Evolutionary conservation across 441 rosid genomes (phyloP), one percentile per base, ranked within the genome.

Genomic region (Syzygium syzygioides): DNA sequence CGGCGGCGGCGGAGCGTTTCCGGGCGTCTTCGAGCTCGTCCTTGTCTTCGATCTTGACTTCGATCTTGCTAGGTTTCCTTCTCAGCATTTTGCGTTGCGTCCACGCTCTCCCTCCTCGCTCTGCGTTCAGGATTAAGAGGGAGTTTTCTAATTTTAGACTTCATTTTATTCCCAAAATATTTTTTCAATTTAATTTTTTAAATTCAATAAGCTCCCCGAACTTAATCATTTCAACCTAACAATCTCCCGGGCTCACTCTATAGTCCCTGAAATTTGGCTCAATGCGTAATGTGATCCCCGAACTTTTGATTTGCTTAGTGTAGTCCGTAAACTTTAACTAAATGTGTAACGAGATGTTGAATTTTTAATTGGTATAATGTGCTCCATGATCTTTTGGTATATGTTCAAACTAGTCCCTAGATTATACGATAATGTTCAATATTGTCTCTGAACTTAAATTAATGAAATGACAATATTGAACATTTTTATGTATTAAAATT

Each of bases 21-120:
- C 96, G 98, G 86, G 95, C 91, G 90, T 95, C 96, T 87, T 96
- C 95, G 87, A 98, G 94, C 87, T 97, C 99, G 80, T 95, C 96
- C 83, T 93, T 96, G 93, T 98, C 99, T 93, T 95, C 96, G 92
- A 96, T 93, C 89, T 92, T 90, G 90, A 97, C 95, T 90, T 98
- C 96, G 93, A 98, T 94, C 91, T 95, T 95, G 91, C 93, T 94
- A 12, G 98, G 95, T 88, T 95, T 95, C 92, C 98, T 95, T 88
- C 98, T 92, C 91, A 95, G 95, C 98, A 98, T 97, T 84, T 94
- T 89, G 83, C 53, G 52, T 6, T 3, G 83, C 6, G 52, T 4
- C 52, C 52, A 3, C 83, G 52, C 52, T 12, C 0, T 45, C 8
- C 2, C 14, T 12, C n/a, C 20, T 64, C 32, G 1, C 62, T 10